A percentile compares a stretch with the other conserved stretches of the same genome.
These are phyloP conservation scores for Pseudogymnoascus sp. DNA, from an alignment of 2,329 filamentous ascomycete genomes.

Conservation along the genomic window DNA sequence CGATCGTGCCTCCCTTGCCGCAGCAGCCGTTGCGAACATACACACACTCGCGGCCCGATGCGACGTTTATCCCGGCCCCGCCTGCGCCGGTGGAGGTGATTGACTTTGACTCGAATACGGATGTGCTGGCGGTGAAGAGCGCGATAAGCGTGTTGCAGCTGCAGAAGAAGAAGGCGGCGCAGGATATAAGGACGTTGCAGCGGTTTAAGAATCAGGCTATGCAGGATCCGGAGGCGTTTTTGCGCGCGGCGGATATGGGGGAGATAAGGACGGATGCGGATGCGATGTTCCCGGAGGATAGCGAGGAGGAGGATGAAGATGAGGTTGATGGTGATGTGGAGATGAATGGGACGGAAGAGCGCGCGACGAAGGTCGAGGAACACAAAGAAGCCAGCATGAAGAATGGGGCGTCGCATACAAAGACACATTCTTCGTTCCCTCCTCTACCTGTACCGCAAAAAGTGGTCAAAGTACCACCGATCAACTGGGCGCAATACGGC, in stretches of 20 bases:
- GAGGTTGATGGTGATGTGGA: constrained; percentile 25
- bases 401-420: background rate
- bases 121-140: constrained; percentile 78
- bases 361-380: background rate
- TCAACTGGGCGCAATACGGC: constrained; percentile 94
- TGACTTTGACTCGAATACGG: constrained; percentile 62
- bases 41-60: constrained; percentile 40
- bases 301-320: constrained; percentile 26
- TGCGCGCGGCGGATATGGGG: constrained; percentile 58
- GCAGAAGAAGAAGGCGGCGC: constrained; percentile 69
- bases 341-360: background rate
- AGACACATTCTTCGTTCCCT: background rate
- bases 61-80: constrained; percentile 38
- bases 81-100: constrained; percentile 41
- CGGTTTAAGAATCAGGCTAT: constrained; percentile 64
- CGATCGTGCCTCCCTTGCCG: background rate
- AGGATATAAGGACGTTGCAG: constrained; percentile 66
- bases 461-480: constrained; percentile 75
- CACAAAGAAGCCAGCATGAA: background rate
- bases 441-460: constrained; percentile 68
- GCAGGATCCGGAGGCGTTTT: constrained; percentile 64
- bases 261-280: constrained; percentile 38
- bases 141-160: constrained; percentile 82
- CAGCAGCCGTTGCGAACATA: constrained; percentile 28
- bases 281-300: constrained; percentile 19